These are phyloP conservation scores for Flaveria trinervia DNA, from an alignment of 129 eudicot genomes.

Conservation along the genomic window DNA sequence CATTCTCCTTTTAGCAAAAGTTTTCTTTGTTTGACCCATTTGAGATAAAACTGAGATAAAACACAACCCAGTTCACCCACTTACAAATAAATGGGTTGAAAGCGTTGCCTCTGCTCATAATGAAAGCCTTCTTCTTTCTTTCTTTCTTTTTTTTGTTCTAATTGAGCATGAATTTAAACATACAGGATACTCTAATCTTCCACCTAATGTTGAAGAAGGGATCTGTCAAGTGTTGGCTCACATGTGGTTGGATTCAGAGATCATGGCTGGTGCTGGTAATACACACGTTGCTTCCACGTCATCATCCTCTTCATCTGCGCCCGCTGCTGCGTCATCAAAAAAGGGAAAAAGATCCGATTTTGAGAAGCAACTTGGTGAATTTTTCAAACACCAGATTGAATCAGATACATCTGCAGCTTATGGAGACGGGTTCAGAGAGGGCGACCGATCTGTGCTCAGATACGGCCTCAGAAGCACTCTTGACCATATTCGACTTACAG, in stretches of 20 bases:
- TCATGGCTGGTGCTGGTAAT: constrained; percentile 32
- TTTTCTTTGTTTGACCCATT: background rate
- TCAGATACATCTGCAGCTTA: constrained; percentile 39
- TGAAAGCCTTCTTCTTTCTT: background rate
- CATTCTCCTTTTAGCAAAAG: background rate
- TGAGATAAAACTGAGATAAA: constrained; percentile 3
- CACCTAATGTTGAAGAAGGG: constrained; percentile 45
- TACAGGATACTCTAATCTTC: constrained; percentile 41
- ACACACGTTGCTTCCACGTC: constrained; percentile 32
- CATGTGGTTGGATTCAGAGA: constrained; percentile 43
- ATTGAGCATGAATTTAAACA: constrained; percentile 12
- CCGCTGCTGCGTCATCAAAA: constrained; percentile 38
- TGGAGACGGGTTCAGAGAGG: constrained; percentile 43
- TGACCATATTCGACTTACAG: constrained; percentile 44
- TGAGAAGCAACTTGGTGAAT: constrained; percentile 45
- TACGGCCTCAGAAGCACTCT: constrained; percentile 46
- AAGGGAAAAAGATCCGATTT: constrained; percentile 37
- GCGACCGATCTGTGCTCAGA: constrained; percentile 33
- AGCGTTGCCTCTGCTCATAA: background rate
- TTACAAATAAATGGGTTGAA: background rate
- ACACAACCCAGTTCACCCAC: background rate
- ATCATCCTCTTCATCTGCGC: constrained; percentile 34
- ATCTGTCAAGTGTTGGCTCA: constrained; percentile 43
- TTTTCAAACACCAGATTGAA: constrained; percentile 39
- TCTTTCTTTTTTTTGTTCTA: background rate